Evolutionary conservation across 83 land plant species (phyloP), one percentile per base, ranked within the genome.

Genomic region (Isoetes engelmannii): DNA sequence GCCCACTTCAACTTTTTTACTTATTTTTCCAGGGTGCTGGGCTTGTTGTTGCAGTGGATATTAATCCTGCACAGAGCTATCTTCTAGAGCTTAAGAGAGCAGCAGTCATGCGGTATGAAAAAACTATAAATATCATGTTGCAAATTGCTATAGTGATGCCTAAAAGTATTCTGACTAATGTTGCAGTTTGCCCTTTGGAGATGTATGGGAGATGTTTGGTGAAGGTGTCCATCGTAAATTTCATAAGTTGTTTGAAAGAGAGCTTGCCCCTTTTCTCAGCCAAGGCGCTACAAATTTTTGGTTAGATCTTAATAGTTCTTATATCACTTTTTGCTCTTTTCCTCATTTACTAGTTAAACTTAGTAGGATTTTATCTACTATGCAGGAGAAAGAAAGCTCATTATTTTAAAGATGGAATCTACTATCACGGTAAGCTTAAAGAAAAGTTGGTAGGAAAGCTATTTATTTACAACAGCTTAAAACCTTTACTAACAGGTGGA

Each of bases 31-130:
- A 79, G 81, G 81, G 81, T 21, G 81, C 81, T n/a, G 77, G 72
- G 5, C 74, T 57, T 53, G 81, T 79, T 4, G 81, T 79, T 43
- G 72, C 81, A 4, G 81, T 79, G 17, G 81, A 79, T 48, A 79
- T 79, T 13, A 79, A 79, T 66, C 81, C 81, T 49, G 81, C 81
- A 41, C 81, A 79, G 66, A 79, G 81, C 59, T 74, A 79, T 51
- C 72, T 79, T 71, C 69, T 79, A 9, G 81, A 79, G 60, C 74
- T 79, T 5, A 79, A 79, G 48, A 51, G 81, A 19, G 66, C 57
- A 0, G 81, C 81, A 9, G 53, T 70, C 47, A 61, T 74, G 8
- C 65, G 81, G 81, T 79, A 74, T 5, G 70, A 4, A 15, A 49
- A 7, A 5, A 5, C 48, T 28, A 61, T 15, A 45, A 45, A 46